These are phyloP conservation scores for Chimonanthus praecox DNA, from an alignment of 164 flowering plant species.

Conservation along the genomic window DNA sequence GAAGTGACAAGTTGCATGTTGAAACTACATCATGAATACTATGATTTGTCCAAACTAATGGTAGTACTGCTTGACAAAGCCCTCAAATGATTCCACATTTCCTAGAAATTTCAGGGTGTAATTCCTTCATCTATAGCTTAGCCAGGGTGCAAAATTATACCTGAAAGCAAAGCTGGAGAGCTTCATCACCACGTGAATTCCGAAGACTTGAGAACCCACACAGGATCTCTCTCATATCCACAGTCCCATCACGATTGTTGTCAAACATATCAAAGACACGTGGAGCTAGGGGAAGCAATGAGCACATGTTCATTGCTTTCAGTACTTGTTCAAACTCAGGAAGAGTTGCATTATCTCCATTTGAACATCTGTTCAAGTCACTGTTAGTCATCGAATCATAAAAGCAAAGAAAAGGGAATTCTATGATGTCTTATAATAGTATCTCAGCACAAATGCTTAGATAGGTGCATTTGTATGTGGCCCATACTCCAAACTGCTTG, in stretches of 20 bases:
- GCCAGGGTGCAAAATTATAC: slow-evolving; percentile 16
- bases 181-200: slow-evolving; percentile 67
- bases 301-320: slow-evolving; percentile 68
- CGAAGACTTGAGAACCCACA: slow-evolving; percentile 69
- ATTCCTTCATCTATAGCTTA: background rate
- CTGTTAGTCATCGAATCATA: too few relatives aligned
- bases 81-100: background rate
- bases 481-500: too few relatives aligned
- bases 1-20: background rate
- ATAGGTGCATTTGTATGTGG: too few relatives aligned
- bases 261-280: slow-evolving; percentile 71
- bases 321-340: slow-evolving; percentile 67
- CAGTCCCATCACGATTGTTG: slow-evolving; percentile 73
- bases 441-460: too few relatives aligned
- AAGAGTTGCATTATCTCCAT: slow-evolving; percentile 65
- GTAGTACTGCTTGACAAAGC: background rate
- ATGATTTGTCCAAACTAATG: background rate
- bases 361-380: slow-evolving; percentile 36
- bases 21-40: background rate
- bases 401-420: too few relatives aligned
- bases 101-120: background rate
- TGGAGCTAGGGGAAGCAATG: slow-evolving; percentile 56
- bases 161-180: slow-evolving; percentile 69
- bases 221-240: slow-evolving; percentile 69
- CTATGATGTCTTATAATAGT: too few relatives aligned